phyloP scores from a whole-genome alignment of 106 monocot species.

The Phalaenopsis equestris region DNA sequence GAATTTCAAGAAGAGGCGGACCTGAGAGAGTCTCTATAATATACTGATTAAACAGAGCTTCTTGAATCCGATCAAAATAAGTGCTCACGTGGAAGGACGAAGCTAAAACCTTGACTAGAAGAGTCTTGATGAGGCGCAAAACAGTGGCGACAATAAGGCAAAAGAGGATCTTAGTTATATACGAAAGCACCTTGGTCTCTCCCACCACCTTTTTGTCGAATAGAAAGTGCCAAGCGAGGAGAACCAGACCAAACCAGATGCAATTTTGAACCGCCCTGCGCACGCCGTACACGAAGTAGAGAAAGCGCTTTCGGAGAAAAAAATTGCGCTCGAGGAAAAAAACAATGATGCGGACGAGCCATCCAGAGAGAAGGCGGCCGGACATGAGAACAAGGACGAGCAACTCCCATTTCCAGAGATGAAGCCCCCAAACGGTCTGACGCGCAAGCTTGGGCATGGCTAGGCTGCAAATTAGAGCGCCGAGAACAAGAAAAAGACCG shows the following conservation, averaged over 20 bases:
- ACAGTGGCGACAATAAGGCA: constrained; percentile 69
- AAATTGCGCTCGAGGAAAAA: constrained; percentile 75
- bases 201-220: constrained; percentile 47
- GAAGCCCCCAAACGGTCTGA: constrained; percentile 21
- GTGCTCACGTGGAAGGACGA: constrained; percentile 88
- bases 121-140: constrained; percentile 61
- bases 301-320: constrained; percentile 57
- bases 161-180: constrained; percentile 57
- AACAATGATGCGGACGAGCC: constrained; percentile 50
- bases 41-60: constrained; percentile 82
- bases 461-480: constrained; percentile 27
- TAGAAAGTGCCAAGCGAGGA: constrained; percentile 60
- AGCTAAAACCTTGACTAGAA: constrained; percentile 58
- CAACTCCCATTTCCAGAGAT: constrained; percentile 73
- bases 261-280: constrained; percentile 62
- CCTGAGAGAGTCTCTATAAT: constrained; percentile 83
- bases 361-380: constrained; percentile 65
- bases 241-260: constrained; percentile 70
- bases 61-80: constrained; percentile 90
- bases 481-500: constrained; percentile 29
- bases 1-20: constrained; percentile 50
- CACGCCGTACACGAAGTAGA: constrained; percentile 91
- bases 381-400: constrained; percentile 58
- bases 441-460: constrained; percentile 1
- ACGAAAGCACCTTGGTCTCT: constrained; percentile 30